These are phyloP conservation scores for Aspergillus caelatus DNA, from an alignment of 2,329 filamentous ascomycete species.

Conservation along the genomic window DNA sequence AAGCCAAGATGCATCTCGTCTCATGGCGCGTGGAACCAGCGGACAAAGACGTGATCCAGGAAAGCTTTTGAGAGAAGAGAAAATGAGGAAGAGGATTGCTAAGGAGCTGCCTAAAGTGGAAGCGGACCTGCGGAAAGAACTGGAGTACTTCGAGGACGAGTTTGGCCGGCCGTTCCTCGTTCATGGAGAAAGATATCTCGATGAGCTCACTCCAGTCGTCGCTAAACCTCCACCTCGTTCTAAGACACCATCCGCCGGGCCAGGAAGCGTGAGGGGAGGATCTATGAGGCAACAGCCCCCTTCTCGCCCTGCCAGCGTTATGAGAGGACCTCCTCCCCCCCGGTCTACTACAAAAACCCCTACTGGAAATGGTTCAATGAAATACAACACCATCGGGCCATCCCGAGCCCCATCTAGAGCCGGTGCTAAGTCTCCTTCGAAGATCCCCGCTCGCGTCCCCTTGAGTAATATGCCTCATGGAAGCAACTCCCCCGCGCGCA, in stretches of 20 bases:
- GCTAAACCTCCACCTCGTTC: constrained; percentile 66
- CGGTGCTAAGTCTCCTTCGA: constrained; percentile 50
- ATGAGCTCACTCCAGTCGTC: constrained; percentile 69
- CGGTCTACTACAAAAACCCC: constrained; percentile 52
- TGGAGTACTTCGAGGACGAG: constrained; percentile 90
- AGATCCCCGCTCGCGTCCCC: constrained; percentile 52
- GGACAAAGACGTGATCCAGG: constrained; percentile 93
- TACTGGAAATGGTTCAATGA: constrained; percentile 43
- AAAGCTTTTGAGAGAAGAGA: constrained; percentile 91
- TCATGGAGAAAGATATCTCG: constrained; percentile 87
- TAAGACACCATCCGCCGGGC: constrained; percentile 47
- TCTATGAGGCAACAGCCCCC: constrained; percentile 27
- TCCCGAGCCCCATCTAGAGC: constrained; percentile 25
- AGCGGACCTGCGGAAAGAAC: constrained; percentile 75
- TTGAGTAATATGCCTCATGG: constrained; percentile 51
- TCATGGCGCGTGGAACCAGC: constrained; percentile 89
- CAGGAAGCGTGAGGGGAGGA: constrained; percentile 29
- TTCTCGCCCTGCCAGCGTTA: constrained; percentile 34
- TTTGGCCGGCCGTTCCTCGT: constrained; percentile 92
- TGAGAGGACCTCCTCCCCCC: constrained; percentile 45
- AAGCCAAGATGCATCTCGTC: constrained; percentile 89
- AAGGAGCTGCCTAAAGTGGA: constrained; percentile 95
- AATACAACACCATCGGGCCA: constrained; percentile 41
- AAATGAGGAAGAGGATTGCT: constrained; percentile 95
- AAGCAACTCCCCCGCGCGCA: constrained; percentile 80